Evolutionary conservation across 75 land plant species (phyloP), one percentile per base, ranked within the genome.

Genomic region (Pinus tabuliformis): DNA sequence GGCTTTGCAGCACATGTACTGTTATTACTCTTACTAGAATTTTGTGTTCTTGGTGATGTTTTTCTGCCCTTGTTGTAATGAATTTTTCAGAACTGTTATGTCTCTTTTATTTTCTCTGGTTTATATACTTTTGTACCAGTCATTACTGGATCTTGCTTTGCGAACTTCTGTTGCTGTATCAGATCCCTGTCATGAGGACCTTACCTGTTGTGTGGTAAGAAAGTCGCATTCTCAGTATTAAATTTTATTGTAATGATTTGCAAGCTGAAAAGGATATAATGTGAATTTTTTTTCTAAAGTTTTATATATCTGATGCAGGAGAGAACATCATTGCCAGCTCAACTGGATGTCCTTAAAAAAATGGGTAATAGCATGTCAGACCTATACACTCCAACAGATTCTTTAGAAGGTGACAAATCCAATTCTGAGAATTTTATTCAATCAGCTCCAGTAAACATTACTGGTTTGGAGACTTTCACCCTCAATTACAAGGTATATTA

Each of bases 151-250:
- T 78, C 87, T 97, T 78, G 99, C 99, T 65, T 87, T 97, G 78
- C 87, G 99, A 14, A 84, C 92, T 16, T 89, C 99, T 72, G 91
- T 93, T 70, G 95, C 99, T 80, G 98, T 92, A 71, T 77, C 93
- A 58, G 99, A 97, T 85, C 92, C 95, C 39, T 92, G 82, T 77
- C 91, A 97, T 78, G 99, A 97, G 78, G 99, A 97, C 72, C 81
- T 97, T 73, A 86, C 91, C 39, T 95, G 99, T 80, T 92, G 87
- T 89, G 88, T 95, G 89, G 98, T 97, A 81, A 14, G 72, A 39
- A 68, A 39, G 1, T 68, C n/a, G 21, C 8, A 8, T 68, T 39
- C 52, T 20, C 11, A 2, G 36, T n/a, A 39, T 42, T 68, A 5
- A 3, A 20, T 36, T 33, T 8, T 66, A 36, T 9, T 66, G 70